Base-by-base conservation (phyloP, 208 protist species). In the Lotmaria passim region DNA sequence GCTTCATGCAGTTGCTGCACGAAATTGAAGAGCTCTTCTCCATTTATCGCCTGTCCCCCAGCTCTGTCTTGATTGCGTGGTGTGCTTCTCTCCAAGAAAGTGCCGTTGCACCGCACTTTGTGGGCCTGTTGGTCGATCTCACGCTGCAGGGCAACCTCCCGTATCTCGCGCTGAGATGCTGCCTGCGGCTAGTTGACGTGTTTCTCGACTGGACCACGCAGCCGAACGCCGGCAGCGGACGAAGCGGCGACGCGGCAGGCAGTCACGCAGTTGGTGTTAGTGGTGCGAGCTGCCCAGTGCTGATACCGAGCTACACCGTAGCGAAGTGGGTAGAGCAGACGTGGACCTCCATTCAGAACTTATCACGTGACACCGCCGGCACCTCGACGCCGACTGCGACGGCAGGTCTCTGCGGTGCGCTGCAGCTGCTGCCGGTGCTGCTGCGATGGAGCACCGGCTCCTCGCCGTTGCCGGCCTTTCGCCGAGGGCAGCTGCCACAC, bases 361-460 rank as follows among this genome's bases (percentile, higher is more conserved):
- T 72, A 11, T 47, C 66, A 17, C 68, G 62, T 28, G 75, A 74
- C 64, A 68, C 51, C 48, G 57, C 48, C 23, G 67, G 75, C 59
- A 66, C 53, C 30, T 58, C 53, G 21, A 55, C 68, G 28, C 46
- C 71, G 6, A 76, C 53, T 10, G 43, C 70, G 48, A 67, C 41
- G n/a, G 62, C 68, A 65, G 79, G 77, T 47, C 44, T 77, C 52
- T 48, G 75, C 74, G 56, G 60, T 26, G 65, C 69, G 60, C 67
- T 93, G 52, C 67, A 62, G 23, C 63, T 95, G 46, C 66, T 90
- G 51, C 66, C 74, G 8, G 75, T 90, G 38, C 64, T 94, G 56
- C 58, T 94, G 57, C 71, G 64, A 12, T 71, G 71, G 59, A 46
- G 43, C 24, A 69, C 60, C 23, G 62, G 60, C 21, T 66, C 52